These are phyloP conservation scores for Linum tenue DNA, from an alignment of 345 rosid genomes.

Conservation along the genomic window DNA sequence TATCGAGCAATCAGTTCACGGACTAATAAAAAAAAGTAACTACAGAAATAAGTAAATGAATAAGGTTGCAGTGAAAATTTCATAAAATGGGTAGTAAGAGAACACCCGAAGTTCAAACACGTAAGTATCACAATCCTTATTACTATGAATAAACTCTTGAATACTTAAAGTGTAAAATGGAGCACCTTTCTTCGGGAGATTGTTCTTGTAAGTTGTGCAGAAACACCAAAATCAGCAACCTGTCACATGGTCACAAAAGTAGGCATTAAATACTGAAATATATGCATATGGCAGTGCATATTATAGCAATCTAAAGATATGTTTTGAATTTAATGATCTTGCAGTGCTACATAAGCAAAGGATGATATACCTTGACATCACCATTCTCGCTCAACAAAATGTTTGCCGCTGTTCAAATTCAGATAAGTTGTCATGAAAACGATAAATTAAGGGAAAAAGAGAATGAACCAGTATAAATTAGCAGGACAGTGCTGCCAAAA, in stretches of 20 bases:
- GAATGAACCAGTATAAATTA: background rate
- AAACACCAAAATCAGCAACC: constrained; percentile 99
- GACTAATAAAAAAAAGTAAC: background rate
- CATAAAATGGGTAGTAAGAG: background rate
- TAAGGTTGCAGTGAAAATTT: background rate
- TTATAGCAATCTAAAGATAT: constrained; percentile 7
- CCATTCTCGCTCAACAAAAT: constrained; percentile 89
- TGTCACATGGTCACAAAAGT: constrained; percentile 27
- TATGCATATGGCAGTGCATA: constrained; percentile 5
- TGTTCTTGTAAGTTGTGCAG: constrained; percentile 96
- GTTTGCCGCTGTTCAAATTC: constrained; percentile 76
- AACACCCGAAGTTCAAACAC: no score
- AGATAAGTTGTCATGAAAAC: constrained; percentile 20
- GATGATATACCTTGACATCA: constrained; percentile 80
- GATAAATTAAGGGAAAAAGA: constrained; percentile 10
- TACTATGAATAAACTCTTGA: no score
- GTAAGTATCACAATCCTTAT: no score
- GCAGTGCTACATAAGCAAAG: constrained; percentile 8
- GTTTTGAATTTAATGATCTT: background rate
- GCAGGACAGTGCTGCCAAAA: background rate
- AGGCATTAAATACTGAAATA: constrained; percentile 18
- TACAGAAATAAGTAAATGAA: background rate
- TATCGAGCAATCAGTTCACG: constrained; percentile 33
- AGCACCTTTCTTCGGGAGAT: constrained; percentile 98
- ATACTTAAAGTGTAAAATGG: background rate